Evolutionary conservation across 129 eudicot species (phyloP), one percentile per base, ranked within the genome.

Genomic region (Heracleum sosnowskyi): DNA sequence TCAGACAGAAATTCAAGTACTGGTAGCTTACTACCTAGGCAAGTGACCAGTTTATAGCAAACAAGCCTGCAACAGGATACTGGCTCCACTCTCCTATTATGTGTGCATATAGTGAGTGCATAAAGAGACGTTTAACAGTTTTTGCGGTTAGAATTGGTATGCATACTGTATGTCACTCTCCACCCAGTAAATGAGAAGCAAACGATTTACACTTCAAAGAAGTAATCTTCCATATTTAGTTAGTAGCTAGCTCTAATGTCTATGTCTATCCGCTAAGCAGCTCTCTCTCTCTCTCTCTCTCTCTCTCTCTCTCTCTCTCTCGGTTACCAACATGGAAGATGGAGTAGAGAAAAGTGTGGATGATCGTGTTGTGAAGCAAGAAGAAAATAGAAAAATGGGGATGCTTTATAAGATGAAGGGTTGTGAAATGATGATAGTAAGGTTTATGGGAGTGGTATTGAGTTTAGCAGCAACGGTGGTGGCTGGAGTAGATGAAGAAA

Each of bases 391-490:
- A 26, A 26, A 26, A 16, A 60, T n/a, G 33, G 17, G 68, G 68
- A n/a, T n/a, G 28, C 24, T 24, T 17, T 49, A 57, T n/a, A 49
- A 49, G 68, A 60, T 60, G 34, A 0, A 60, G 68, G 68, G 68
- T 60, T 60, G 68, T n/a, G 68, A 60, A 60, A 60, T 60, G 68
- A 60, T 60, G 68, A 60, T 60, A 60, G 0, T 60, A 26, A 60
- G 68, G 33, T 60, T 60, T n/a, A n/a, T 60, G 68, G 68, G 68
- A 60, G 68, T 60, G 68, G 15, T 60, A n/a, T 26, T 60, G 34
- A n/a, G 68, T 60, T 60, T 60, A 60, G 68, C 68, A n/a, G 68
- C 68, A 26, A 34, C 68, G 2, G 68, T 60, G 68, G 68, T 60
- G 15, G 68, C 68, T 60, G 68, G 68, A 60, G 68, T 60, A 24